Evolutionary conservation across 441 rosid species (phyloP).

Genomic region (Cnidoscolus chayamansa): DNA sequence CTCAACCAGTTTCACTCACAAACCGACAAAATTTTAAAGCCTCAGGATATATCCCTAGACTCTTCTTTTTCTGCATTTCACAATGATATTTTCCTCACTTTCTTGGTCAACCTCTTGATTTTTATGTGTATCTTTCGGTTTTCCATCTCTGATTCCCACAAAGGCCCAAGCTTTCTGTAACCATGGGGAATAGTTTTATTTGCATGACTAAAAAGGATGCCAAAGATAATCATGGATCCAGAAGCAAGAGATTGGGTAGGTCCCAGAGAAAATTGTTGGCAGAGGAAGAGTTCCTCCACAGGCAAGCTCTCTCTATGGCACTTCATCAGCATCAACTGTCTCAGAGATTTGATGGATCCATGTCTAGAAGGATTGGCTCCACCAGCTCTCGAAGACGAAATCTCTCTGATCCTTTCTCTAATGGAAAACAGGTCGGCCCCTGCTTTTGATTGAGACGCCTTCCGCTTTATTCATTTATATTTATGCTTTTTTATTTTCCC

Average conservation of each 20-base stretch:
- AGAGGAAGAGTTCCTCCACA: conserved; percentile 65
- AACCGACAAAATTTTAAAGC: neutral
- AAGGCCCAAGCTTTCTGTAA: neutral
- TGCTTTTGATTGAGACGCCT: neutral
- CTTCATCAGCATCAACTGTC: conserved; percentile 82
- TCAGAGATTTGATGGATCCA: conserved; percentile 96
- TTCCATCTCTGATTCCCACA: neutral
- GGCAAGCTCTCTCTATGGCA: conserved; percentile 72
- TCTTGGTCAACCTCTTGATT: conserved; percentile 1
- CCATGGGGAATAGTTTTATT: conserved; percentile 55
- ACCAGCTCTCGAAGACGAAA: conserved; percentile 67
- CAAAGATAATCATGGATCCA: conserved; percentile 42
- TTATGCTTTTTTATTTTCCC: neutral
- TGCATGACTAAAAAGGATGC: conserved; percentile 54
- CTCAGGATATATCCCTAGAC: too few relatives aligned
- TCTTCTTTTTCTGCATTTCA: neutral
- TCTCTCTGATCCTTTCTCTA: conserved; percentile 64
- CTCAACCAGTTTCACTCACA: conserved; percentile 1
- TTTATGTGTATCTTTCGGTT: neutral
- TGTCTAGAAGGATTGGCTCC: conserved; percentile 90
- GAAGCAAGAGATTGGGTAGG: conserved; percentile 59
- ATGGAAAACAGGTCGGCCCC: conserved; percentile 58
- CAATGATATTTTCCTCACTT: neutral
- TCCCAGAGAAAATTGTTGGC: conserved; percentile 67
- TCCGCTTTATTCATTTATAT: neutral